Evolutionary conservation across 306 rosid genomes (phyloP).

Genomic region (Sicyos edulis): DNA sequence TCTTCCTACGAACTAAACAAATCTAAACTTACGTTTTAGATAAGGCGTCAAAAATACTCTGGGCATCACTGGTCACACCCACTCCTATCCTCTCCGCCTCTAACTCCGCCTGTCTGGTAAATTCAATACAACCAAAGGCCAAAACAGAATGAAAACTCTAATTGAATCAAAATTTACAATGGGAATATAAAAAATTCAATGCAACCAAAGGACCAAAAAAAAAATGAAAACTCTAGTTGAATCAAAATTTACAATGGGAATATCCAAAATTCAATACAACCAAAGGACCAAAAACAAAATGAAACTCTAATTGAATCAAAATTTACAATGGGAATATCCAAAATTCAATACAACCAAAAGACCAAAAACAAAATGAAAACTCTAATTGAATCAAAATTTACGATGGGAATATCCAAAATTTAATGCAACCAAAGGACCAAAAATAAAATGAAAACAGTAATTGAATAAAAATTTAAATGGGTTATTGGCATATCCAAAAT

Average conservation of each 20-base stretch:
- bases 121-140: not conserved
- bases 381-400: too few species aligned
- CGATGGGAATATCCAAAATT: not conserved
- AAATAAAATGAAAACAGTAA: not conserved
- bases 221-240: not conserved
- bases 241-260: too few species aligned
- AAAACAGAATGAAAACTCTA: not conserved
- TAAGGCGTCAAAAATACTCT: constrained; percentile 80
- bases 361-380: not conserved
- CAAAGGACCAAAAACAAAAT: not conserved
- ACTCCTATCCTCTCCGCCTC: constrained; percentile 94
- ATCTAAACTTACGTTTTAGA: constrained; percentile 72
- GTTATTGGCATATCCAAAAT: constrained; percentile 1
- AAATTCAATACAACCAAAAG: not conserved
- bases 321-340: not conserved
- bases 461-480: too few species aligned
- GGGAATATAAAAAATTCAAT: constrained; percentile 1
- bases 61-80: constrained; percentile 85
- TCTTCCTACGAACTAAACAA: not conserved
- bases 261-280: constrained; percentile 12
- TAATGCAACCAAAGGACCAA: not conserved
- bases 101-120: constrained; percentile 70
- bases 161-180: too few species aligned
- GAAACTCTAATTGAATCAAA: not conserved
- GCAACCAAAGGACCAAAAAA: not conserved